Base-by-base conservation (phyloP, 129 eudicot species). In the Lactuca saligna region DNA sequence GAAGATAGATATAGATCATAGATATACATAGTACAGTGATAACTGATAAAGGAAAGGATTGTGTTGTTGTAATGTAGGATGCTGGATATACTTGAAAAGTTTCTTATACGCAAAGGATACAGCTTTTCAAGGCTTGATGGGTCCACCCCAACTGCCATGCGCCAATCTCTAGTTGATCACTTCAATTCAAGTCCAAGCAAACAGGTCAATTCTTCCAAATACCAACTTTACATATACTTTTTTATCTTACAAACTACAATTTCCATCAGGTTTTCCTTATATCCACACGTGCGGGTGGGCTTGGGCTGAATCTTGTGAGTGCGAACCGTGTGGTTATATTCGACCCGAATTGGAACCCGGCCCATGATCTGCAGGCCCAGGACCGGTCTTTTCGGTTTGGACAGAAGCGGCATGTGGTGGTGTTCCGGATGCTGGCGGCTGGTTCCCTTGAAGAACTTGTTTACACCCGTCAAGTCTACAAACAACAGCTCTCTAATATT, bases 151-250 rank as follows among this genome's bases (percentile, higher is more conserved):
- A 93, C 97, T 61, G 71, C 80, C 60, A 66, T 77, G 68, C 97
- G 98, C 11, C 98, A 93, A 76, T 83, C 92, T 73, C 92, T 89
- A 48, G 98, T 93, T 59, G 95, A 93, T 66, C 85, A 93, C 81
- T 93, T 93, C 66, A 93, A 93, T 82, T 86, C 98, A 67, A 89
- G 98, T 79, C 97, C 98, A 72, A 93, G 98, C 84, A 86, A 89
- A 82, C 92, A 89, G 95, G 98, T 89, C 8, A n/a, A n/a, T n/a
- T n/a, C n/a, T n/a, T n/a, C n/a, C n/a, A n/a, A n/a, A n/a, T n/a
- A n/a, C n/a, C n/a, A n/a, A n/a, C n/a, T n/a, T n/a, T n/a, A n/a
- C n/a, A n/a, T n/a, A n/a, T n/a, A n/a, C n/a, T n/a, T n/a, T n/a
- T n/a, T n/a, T n/a, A n/a, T n/a, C n/a, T n/a, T n/a, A n/a, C n/a